Percentiles rank a stretch among this genome's conserved stretches.
These are phyloP conservation scores for Chaetomium strumarium DNA, from an alignment of 2,329 filamentous ascomycete genomes.

Conservation along the genomic window DNA sequence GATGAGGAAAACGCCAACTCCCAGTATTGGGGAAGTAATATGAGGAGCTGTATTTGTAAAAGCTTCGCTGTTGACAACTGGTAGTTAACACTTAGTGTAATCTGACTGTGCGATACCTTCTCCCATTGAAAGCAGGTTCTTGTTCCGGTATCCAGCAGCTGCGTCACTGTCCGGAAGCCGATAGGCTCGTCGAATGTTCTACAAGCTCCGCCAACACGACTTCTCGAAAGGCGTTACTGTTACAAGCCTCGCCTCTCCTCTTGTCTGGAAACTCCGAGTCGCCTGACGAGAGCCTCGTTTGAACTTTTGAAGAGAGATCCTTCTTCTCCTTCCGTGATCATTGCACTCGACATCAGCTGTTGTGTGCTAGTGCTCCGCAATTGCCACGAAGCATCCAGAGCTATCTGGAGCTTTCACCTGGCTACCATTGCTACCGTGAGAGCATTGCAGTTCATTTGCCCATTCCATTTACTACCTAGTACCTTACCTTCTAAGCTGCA, in stretches of 20 bases:
- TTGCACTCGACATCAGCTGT: neutral
- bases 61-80: too few relatives aligned
- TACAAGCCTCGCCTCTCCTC: conserved; percentile 6
- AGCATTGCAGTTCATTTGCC: conserved; percentile 9
- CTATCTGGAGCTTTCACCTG: conserved; percentile 11
- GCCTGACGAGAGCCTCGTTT: conserved; percentile 12
- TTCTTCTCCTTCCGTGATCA: neutral
- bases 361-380: neutral
- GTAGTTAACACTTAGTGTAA: too few relatives aligned
- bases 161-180: conserved; percentile 23
- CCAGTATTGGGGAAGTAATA: too few relatives aligned
- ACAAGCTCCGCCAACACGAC: conserved; percentile 20
- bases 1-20: too few relatives aligned
- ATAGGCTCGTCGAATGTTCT: conserved; percentile 27
- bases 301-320: neutral
- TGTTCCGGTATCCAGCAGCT: conserved; percentile 14
- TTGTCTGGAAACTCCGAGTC: neutral
- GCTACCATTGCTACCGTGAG: neutral
- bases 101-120: too few relatives aligned
- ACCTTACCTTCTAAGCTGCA: conserved; percentile 15
- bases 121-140: too few relatives aligned
- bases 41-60: too few relatives aligned
- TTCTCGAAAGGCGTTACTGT: conserved; percentile 14
- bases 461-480: conserved; percentile 3
- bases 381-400: conserved; percentile 6